A percentile compares a stretch with the other conserved stretches of the same genome.
Conservation (phyloP, 371 early-diverging fungal species). For the Phascolomyces articulosus region DNA sequence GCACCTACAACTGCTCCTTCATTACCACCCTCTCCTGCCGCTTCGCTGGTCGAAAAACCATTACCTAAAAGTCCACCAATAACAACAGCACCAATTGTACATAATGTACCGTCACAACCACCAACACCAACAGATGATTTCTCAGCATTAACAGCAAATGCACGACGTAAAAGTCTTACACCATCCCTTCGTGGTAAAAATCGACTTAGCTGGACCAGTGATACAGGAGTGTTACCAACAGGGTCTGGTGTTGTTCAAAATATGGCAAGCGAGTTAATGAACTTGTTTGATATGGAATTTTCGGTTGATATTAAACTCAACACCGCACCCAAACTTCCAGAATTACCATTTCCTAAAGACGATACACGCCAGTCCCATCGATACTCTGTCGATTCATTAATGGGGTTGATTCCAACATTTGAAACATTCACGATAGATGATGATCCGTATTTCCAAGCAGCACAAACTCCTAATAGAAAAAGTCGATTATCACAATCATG, state of each 20-base stretch:
- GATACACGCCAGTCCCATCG: conserved; percentile 18
- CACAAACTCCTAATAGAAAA: conserved; percentile 13
- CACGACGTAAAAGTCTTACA: conserved; percentile 23
- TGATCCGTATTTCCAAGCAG: conserved; percentile 7
- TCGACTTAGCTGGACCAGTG: conserved; percentile 33
- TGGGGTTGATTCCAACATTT: conserved; percentile 30
- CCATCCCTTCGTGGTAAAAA: conserved; percentile 10
- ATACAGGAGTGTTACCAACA: conserved; percentile 20
- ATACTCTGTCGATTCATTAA: conserved; percentile 28
- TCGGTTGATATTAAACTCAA: conserved; percentile 45
- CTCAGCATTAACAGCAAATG: background rate
- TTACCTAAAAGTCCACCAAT: conserved; percentile 17
- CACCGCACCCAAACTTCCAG: conserved; percentile 45
- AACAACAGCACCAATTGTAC: background rate
- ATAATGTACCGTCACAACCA: background rate
- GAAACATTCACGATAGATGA: conserved; percentile 29
- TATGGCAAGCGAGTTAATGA: conserved; percentile 51
- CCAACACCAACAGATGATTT: conserved; percentile 3
- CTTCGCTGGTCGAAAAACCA: conserved; percentile 19
- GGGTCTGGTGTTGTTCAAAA: conserved; percentile 12
- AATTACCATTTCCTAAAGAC: conserved; percentile 28
- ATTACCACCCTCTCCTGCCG: conserved; percentile 24
- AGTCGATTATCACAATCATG: conserved; percentile 11
- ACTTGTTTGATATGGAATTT: conserved; percentile 57
- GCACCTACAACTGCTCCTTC: background rate